Conservation (phyloP, 2,329 filamentous ascomycete species). For the Dothidotthia symphoricarpi region DNA sequence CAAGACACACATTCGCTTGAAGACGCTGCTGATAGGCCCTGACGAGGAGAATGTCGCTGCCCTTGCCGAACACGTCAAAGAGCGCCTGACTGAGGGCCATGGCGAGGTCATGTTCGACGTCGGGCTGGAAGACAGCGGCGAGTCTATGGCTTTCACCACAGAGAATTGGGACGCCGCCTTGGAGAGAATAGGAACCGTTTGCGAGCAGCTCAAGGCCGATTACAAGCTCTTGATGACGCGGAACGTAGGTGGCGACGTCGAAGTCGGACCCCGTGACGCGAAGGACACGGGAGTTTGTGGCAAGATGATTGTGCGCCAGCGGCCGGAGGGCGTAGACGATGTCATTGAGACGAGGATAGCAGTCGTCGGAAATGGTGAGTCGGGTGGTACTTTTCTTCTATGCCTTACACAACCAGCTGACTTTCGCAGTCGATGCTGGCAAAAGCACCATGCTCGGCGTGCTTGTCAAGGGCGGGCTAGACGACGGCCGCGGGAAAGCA, state of each 20-base stretch:
- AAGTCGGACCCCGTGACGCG: slow-evolving; percentile 62
- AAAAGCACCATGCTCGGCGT: slow-evolving; percentile 97
- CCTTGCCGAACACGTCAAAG: slow-evolving; percentile 63
- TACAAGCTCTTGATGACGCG: slow-evolving; percentile 84
- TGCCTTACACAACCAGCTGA: slow-evolving; percentile 6
- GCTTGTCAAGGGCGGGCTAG: slow-evolving; percentile 89
- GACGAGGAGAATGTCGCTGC: slow-evolving; percentile 60
- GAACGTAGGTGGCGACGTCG: slow-evolving; percentile 75
- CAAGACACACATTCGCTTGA: slow-evolving; percentile 63
- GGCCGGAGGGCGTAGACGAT: slow-evolving; percentile 72
- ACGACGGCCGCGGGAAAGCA: slow-evolving; percentile 90
- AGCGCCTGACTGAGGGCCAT: slow-evolving; percentile 75
- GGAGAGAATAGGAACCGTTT: slow-evolving; percentile 62
- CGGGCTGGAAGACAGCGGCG: slow-evolving; percentile 85
- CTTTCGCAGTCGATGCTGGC: slow-evolving; percentile 73
- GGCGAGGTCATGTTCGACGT: slow-evolving; percentile 91
- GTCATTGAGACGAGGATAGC: slow-evolving; percentile 95
- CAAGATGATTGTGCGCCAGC: slow-evolving; percentile 80
- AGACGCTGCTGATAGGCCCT: slow-evolving; percentile 66
- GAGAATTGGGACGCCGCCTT: slow-evolving; percentile 75
- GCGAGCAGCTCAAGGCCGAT: slow-evolving; percentile 66
- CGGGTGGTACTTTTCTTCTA: neutral
- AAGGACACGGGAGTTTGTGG: slow-evolving; percentile 75
- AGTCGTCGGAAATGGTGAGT: slow-evolving; percentile 84
- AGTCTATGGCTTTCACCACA: slow-evolving; percentile 73